Evolutionary conservation across 129 eudicot species (phyloP).

Genomic region (Arctium minus): DNA sequence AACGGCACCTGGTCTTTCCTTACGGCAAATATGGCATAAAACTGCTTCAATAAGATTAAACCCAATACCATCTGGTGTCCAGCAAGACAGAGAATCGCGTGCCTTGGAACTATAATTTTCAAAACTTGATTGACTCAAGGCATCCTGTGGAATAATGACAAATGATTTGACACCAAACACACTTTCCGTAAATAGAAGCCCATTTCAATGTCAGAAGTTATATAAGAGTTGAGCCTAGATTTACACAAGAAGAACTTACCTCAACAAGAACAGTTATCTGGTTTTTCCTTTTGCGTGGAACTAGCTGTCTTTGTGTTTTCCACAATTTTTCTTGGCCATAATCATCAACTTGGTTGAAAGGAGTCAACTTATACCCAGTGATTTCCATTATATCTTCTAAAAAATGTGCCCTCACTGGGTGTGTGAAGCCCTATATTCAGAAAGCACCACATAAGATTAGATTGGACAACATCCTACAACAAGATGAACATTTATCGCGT

Average conservation of each 20-base stretch:
- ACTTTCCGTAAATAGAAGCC: not conserved
- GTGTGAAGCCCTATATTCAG: constrained; percentile 77
- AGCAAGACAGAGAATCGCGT: constrained; percentile 84
- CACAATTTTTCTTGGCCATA: constrained; percentile 98
- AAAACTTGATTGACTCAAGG: constrained; percentile 73
- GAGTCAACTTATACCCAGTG: constrained; percentile 89
- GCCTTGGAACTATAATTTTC: constrained; percentile 75
- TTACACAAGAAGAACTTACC: constrained; percentile 39
- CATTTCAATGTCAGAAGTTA: not conserved
- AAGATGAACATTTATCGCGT: not conserved
- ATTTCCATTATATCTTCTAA: constrained; percentile 91
- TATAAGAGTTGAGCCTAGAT: not conserved
- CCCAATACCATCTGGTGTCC: constrained; percentile 92
- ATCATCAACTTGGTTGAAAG: constrained; percentile 93
- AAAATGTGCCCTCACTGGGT: constrained; percentile 86
- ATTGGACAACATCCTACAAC: constrained; percentile 4
- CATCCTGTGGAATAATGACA: constrained; percentile 51
- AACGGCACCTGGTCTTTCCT: constrained; percentile 93
- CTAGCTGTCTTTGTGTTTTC: constrained; percentile 90
- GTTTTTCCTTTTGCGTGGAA: constrained; percentile 80
- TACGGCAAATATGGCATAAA: constrained; percentile 90
- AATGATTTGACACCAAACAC: not conserved
- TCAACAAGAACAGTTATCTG: constrained; percentile 87
- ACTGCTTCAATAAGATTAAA: constrained; percentile 98
- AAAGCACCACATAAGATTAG: constrained; percentile 15